These are phyloP conservation scores for Candida vartiovaarae DNA, from an alignment of 805 yeast species.

Conservation along the genomic window DNA sequence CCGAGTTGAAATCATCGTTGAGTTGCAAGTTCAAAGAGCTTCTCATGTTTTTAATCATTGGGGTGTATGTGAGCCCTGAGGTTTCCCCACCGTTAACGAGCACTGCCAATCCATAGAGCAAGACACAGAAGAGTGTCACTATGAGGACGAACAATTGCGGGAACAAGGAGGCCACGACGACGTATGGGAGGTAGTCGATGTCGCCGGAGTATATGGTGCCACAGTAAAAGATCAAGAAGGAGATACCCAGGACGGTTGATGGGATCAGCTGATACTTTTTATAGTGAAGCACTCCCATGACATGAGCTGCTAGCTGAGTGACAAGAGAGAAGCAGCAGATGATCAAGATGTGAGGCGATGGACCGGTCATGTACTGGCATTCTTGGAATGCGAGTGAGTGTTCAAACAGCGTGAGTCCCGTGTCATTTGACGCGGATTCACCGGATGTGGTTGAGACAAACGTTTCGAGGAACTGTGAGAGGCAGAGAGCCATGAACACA, in stretches of 20 bases:
- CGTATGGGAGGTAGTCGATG: constrained; percentile 43
- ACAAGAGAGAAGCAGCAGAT: constrained; percentile 49
- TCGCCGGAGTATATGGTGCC: constrained; percentile 34
- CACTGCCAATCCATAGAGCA: constrained; percentile 52
- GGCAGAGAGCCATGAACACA: constrained; percentile 51
- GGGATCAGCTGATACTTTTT: constrained; percentile 56
- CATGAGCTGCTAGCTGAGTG: constrained; percentile 56
- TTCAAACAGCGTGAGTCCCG: constrained; percentile 68
- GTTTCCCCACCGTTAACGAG: constrained; percentile 44
- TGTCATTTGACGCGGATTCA: constrained; percentile 49
- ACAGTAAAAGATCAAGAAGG: constrained; percentile 42
- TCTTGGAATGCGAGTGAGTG: constrained; percentile 74
- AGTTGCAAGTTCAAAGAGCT: constrained; percentile 32
- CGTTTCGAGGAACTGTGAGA: constrained; percentile 59
- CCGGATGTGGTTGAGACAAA: constrained; percentile 54
- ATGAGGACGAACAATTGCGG: constrained; percentile 57
- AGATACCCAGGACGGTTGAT: constrained; percentile 50
- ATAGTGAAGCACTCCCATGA: constrained; percentile 48
- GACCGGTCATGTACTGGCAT: constrained; percentile 43
- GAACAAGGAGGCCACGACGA: constrained; percentile 49
- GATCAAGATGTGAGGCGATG: constrained; percentile 44
- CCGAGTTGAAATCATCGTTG: constrained; percentile 61
- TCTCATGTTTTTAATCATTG: constrained; percentile 31
- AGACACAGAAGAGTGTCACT: constrained; percentile 44
- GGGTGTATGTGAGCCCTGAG: constrained; percentile 26